These are phyloP conservation scores for Yamadazyma tumulicola DNA, from an alignment of 805 yeast species.

Conservation along the genomic window DNA sequence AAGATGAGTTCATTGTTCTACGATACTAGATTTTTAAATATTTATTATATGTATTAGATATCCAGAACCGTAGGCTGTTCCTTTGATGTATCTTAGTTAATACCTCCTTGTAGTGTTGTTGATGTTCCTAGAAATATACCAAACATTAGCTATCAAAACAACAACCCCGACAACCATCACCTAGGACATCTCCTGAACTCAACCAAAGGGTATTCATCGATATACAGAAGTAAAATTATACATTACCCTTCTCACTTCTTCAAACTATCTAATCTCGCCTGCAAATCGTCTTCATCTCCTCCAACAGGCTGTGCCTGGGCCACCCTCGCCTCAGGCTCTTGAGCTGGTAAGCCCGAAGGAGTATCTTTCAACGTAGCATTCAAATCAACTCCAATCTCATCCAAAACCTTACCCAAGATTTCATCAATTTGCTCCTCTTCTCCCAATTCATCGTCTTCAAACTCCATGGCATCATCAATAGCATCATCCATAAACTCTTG, in stretches of 20 bases:
- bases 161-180: no score
- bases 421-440: slow-evolving; percentile 91
- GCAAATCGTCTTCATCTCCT: slow-evolving; percentile 74
- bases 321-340: slow-evolving; percentile 32
- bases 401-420: slow-evolving; percentile 85
- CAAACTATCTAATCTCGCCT: slow-evolving; percentile 81
- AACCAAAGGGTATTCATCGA: no score
- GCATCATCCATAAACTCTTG: slow-evolving; percentile 99
- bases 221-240: no score
- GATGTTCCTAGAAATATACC: no score
- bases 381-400: slow-evolving; percentile 92
- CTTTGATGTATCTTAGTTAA: no score
- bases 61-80: no score
- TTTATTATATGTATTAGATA: no score
- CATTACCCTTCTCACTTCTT: slow-evolving; percentile 50
- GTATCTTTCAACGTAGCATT: slow-evolving; percentile 46
- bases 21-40: no score
- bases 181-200: no score
- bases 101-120: no score
- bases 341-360: slow-evolving; percentile 43
- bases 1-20: no score
- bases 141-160: no score
- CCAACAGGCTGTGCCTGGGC: slow-evolving; percentile 55
- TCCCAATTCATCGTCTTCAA: slow-evolving; percentile 66
- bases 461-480: slow-evolving; percentile 93